A percentile compares a stretch with the other conserved stretches of the same genome.
Conservation (phyloP, 306 rosid species). For the Cucurbita argyrosperma region DNA sequence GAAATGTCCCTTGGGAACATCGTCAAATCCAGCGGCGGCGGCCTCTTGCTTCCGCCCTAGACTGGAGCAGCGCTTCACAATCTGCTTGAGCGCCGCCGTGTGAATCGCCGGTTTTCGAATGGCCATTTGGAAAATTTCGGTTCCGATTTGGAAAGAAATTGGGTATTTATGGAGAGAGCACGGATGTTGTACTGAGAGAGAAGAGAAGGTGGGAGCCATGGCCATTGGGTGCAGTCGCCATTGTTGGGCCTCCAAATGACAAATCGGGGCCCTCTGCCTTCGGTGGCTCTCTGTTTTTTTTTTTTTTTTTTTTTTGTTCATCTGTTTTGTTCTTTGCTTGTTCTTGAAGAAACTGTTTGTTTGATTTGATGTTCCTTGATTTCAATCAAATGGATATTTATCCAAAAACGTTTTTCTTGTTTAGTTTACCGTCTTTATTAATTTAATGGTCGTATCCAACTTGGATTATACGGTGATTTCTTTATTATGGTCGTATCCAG, state of each 20-base stretch:
- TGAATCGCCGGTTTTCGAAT: conserved; percentile 10
- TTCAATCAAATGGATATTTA: too few relatives aligned
- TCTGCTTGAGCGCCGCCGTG: conserved; percentile 55
- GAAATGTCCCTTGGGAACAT: conserved; percentile 84
- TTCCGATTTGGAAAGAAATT: neutral
- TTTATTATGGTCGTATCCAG: too few relatives aligned
- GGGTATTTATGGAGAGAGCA: conserved; percentile 1
- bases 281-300: neutral
- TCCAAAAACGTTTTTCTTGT: too few relatives aligned
- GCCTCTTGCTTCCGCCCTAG: conserved; percentile 39
- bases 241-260: conserved; percentile 6
- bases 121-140: neutral
- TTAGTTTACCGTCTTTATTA: too few relatives aligned
- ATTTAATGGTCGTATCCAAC: too few relatives aligned
- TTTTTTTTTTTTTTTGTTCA: neutral
- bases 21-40: conserved; percentile 27
- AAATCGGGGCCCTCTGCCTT: neutral
- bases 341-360: neutral
- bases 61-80: conserved; percentile 64
- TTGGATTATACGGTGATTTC: too few relatives aligned
- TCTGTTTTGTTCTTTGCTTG: neutral
- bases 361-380: neutral
- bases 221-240: conserved; percentile 2
- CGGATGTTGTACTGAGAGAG: conserved; percentile 5
- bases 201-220: conserved; percentile 6